Evolutionary conservation across 1,139 yeast species (phyloP).

Genomic region (Nadsonia commutata): DNA sequence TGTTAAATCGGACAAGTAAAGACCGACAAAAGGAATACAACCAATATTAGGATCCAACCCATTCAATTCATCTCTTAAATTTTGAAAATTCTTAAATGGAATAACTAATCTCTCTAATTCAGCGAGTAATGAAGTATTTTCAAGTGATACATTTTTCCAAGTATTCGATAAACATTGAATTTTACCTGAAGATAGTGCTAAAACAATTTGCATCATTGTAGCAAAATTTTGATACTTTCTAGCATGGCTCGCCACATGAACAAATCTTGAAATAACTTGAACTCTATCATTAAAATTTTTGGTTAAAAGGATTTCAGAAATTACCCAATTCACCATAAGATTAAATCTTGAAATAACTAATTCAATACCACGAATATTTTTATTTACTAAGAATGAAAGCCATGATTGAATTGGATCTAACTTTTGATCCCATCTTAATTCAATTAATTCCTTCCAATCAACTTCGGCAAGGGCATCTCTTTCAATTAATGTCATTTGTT

Average conservation of each 20-base stretch:
- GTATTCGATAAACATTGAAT: constrained; percentile 48
- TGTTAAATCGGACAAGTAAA: constrained; percentile 70
- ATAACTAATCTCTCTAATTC: constrained; percentile 36
- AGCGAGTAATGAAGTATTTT: constrained; percentile 27
- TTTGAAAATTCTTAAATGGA: constrained; percentile 51
- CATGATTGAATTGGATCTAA: constrained; percentile 67
- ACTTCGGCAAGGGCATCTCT: constrained; percentile 68
- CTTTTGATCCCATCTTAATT: constrained; percentile 57
- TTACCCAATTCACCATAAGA: constrained; percentile 77
- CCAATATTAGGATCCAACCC: constrained; percentile 51
- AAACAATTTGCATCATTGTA: constrained; percentile 71
- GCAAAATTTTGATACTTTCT: constrained; percentile 62
- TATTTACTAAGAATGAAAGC: constrained; percentile 60
- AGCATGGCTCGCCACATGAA: constrained; percentile 72
- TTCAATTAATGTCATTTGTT: constrained; percentile 77
- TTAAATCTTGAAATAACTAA: constrained; percentile 81
- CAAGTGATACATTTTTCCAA: constrained; percentile 48
- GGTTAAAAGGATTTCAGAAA: constrained; percentile 72
- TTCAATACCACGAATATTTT: constrained; percentile 53
- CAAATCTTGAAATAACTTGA: constrained; percentile 58
- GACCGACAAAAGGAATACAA: constrained; percentile 79
- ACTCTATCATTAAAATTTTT: constrained; percentile 42
- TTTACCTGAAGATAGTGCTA: constrained; percentile 67
- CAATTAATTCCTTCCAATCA: constrained; percentile 85
- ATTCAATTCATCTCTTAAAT: constrained; percentile 48